Percentiles rank a stretch among this genome's conserved stretches.
Conservation (phyloP, 495 filamentous ascomycete species). For the Aspergillus ostianus region DNA sequence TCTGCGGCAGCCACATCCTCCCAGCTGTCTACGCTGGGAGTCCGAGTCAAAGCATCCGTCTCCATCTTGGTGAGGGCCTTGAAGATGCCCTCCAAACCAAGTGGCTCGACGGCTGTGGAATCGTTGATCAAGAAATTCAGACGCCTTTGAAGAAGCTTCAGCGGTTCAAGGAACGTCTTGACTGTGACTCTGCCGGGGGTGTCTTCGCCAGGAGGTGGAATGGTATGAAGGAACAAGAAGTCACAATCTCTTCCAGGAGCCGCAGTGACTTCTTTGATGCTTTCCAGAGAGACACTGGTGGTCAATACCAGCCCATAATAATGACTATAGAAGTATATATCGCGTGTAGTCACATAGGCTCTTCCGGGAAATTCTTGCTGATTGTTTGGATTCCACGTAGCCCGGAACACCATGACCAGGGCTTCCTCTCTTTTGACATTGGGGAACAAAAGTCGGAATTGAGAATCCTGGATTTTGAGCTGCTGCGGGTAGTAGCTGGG, state of each 20-base stretch:
- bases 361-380: constrained; percentile 82
- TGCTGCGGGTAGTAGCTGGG: constrained; percentile 80
- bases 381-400: constrained; percentile 72
- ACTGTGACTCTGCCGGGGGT: constrained; percentile 73
- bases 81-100: constrained; percentile 62
- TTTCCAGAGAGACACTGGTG: constrained; percentile 67
- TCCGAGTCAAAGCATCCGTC: constrained; percentile 56
- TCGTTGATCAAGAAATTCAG: constrained; percentile 82
- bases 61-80: constrained; percentile 68
- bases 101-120: constrained; percentile 61
- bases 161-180: constrained; percentile 88
- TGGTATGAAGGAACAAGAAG: constrained; percentile 85
- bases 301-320: constrained; percentile 89
- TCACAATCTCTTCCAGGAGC: constrained; percentile 89
- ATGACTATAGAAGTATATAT: constrained; percentile 95
- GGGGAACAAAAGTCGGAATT: constrained; percentile 90
- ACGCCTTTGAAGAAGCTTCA: constrained; percentile 75
- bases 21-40: constrained; percentile 86
- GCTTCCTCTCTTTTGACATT: constrained; percentile 69
- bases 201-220: constrained; percentile 56
- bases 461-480: constrained; percentile 83
- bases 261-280: constrained; percentile 82
- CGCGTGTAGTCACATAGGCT: constrained; percentile 79
- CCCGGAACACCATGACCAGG: constrained; percentile 75
- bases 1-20: constrained; percentile 77